Conservation (phyloP, 2,329 filamentous ascomycete genomes). For the Epichloe typhina region DNA sequence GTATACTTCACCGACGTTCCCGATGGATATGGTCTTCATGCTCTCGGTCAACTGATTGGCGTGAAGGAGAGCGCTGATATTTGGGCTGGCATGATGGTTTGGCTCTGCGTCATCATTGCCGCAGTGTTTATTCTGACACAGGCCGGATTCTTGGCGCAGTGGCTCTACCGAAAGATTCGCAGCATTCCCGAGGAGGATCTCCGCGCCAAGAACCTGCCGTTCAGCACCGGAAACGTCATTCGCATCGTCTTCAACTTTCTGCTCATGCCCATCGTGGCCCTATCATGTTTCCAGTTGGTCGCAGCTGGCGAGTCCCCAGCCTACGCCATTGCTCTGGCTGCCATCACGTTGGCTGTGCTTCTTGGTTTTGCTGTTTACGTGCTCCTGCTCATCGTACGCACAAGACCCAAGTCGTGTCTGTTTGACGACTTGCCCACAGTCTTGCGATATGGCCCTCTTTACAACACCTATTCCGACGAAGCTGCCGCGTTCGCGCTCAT, state of each 20-base stretch:
- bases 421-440: constrained; percentile 91
- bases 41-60: constrained; percentile 68
- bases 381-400: constrained; percentile 65
- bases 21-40: constrained; percentile 75
- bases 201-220: constrained; percentile 81
- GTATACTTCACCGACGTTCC: constrained; percentile 70
- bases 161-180: constrained; percentile 59
- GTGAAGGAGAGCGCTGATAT: constrained; percentile 65
- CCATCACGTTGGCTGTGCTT: constrained; percentile 58
- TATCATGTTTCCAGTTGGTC: constrained; percentile 87
- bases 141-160: constrained; percentile 61
- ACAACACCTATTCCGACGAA: constrained; percentile 95
- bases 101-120: constrained; percentile 66
- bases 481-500: constrained; percentile 82
- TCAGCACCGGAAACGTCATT: constrained; percentile 65
- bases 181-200: constrained; percentile 73
- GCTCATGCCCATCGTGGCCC: constrained; percentile 68
- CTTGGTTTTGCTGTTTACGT: constrained; percentile 67
- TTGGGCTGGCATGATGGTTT: constrained; percentile 90
- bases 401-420: constrained; percentile 70
- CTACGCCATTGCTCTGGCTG: constrained; percentile 61
- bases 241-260: constrained; percentile 90
- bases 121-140: constrained; percentile 58
- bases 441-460: constrained; percentile 79
- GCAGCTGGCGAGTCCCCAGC: constrained; percentile 54